Conservation (phyloP, 2,329 filamentous ascomycete genomes). For the Beauveria medogensis region DNA sequence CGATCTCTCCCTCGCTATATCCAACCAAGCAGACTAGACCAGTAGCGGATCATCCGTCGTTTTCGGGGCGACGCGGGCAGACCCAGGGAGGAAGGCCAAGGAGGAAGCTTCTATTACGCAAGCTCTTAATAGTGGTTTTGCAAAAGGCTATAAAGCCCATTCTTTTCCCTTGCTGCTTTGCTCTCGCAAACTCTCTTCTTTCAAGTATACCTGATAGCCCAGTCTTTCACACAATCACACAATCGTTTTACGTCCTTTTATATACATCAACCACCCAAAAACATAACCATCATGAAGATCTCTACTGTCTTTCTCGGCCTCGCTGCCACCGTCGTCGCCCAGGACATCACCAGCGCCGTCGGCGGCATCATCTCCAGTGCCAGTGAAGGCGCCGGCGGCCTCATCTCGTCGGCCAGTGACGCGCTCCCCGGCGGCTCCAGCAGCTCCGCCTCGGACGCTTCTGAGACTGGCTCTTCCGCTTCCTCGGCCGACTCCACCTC, state of each 20-base stretch:
- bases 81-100: background rate
- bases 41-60: constrained; percentile 1
- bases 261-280: background rate
- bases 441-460: background rate
- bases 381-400: constrained; percentile 4
- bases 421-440: background rate
- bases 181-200: background rate
- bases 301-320: constrained; percentile 8
- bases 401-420: background rate
- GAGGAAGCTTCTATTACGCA: background rate
- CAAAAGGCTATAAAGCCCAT: constrained; percentile 1
- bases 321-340: constrained; percentile 7
- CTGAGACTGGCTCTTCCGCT: too few relatives aligned
- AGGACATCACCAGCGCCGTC: background rate
- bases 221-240: background rate
- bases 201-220: background rate
- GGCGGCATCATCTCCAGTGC: background rate
- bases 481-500: background rate
- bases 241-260: background rate
- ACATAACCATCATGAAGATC: constrained; percentile 8
- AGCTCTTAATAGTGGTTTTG: background rate
- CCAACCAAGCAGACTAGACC: background rate
- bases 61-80: constrained; percentile 1
- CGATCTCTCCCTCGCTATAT: background rate
- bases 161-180: background rate